phyloP scores from a whole-genome alignment of 352 stramenopile species.

The Pythium phragmiticola region DNA sequence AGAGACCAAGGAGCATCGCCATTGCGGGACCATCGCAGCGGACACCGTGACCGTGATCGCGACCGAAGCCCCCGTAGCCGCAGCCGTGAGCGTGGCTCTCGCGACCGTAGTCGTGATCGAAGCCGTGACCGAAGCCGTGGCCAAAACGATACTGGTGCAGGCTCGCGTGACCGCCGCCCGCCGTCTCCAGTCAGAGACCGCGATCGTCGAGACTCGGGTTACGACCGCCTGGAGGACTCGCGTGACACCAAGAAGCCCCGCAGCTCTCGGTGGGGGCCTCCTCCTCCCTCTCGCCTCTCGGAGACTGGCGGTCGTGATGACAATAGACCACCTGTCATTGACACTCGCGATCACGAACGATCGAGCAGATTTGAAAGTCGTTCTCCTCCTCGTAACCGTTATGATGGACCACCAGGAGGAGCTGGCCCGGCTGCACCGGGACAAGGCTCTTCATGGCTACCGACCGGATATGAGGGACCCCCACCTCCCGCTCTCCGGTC shows the following conservation, averaged over 20 bases:
- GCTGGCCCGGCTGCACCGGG: slow-evolving; percentile 8
- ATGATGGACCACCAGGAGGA: slow-evolving; percentile 21
- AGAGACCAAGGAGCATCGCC: slow-evolving; percentile 10
- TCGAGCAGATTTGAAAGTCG: slow-evolving; percentile 25
- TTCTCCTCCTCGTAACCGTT: slow-evolving; percentile 31
- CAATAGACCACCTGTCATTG: slow-evolving; percentile 50
- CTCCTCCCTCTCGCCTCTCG: slow-evolving; percentile 18
- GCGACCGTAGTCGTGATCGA: slow-evolving; percentile 11
- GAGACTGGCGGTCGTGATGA: slow-evolving; percentile 22
- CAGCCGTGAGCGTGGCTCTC: not conserved
- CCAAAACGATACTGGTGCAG: slow-evolving; percentile 29
- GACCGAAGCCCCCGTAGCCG: slow-evolving; percentile 6
- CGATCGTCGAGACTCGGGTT: slow-evolving; percentile 25
- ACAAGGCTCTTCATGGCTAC: slow-evolving; percentile 11
- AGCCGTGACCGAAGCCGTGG: slow-evolving; percentile 18
- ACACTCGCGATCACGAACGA: slow-evolving; percentile 34
- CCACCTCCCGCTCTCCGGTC: slow-evolving; percentile 21
- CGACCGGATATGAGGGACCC: slow-evolving; percentile 24
- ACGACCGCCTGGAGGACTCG: slow-evolving; percentile 35
- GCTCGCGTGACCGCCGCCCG: slow-evolving; percentile 22
- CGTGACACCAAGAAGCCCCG: slow-evolving; percentile 61
- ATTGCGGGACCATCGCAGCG: slow-evolving; percentile 3
- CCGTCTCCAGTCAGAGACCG: slow-evolving; percentile 26
- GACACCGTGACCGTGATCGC: slow-evolving; percentile 3
- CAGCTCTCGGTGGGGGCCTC: slow-evolving; percentile 63